A percentile compares a stretch with the other conserved stretches of the same genome.
phyloP scores from a whole-genome alignment of 495 filamentous ascomycete species.

The Acidomyces sp. region DNA sequence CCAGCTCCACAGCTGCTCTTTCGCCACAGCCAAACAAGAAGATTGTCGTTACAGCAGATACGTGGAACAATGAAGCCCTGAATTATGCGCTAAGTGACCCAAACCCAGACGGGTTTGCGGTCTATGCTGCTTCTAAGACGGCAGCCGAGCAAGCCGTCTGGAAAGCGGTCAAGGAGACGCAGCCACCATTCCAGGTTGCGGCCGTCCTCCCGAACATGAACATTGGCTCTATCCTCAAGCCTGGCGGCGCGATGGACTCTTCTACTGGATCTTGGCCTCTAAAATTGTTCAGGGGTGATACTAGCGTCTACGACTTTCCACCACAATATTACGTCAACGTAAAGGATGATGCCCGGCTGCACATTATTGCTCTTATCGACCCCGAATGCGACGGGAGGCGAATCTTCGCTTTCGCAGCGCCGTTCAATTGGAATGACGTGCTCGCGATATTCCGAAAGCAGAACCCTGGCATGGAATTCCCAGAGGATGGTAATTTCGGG shows the following conservation, averaged over 20 bases:
- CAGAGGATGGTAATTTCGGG: constrained; percentile 17
- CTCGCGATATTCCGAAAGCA: constrained; percentile 26
- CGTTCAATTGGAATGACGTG: constrained; percentile 30
- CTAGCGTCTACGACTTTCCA: background rate
- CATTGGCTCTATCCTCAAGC: constrained; percentile 16
- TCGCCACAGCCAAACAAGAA: constrained; percentile 22
- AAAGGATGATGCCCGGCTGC: constrained; percentile 35
- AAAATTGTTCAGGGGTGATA: constrained; percentile 13
- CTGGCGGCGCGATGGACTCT: constrained; percentile 10
- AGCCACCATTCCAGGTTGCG: constrained; percentile 15
- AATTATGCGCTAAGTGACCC: constrained; percentile 21
- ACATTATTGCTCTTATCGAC: constrained; percentile 36
- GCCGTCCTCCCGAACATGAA: constrained; percentile 19
- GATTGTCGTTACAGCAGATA: constrained; percentile 27
- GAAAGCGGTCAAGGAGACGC: constrained; percentile 20
- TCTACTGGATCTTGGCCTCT: constrained; percentile 10
- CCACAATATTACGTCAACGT: constrained; percentile 33
- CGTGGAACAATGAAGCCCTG: constrained; percentile 38
- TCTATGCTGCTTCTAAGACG: constrained; percentile 23
- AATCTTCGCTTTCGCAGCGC: constrained; percentile 35
- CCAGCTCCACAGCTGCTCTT: constrained; percentile 35
- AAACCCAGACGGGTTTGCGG: constrained; percentile 20
- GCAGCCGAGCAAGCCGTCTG: constrained; percentile 20
- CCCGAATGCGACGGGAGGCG: constrained; percentile 32
- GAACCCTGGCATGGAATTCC: constrained; percentile 25